Conservation (phyloP, 768 basidiomycete species). For the Calocybe cyanea region DNA sequence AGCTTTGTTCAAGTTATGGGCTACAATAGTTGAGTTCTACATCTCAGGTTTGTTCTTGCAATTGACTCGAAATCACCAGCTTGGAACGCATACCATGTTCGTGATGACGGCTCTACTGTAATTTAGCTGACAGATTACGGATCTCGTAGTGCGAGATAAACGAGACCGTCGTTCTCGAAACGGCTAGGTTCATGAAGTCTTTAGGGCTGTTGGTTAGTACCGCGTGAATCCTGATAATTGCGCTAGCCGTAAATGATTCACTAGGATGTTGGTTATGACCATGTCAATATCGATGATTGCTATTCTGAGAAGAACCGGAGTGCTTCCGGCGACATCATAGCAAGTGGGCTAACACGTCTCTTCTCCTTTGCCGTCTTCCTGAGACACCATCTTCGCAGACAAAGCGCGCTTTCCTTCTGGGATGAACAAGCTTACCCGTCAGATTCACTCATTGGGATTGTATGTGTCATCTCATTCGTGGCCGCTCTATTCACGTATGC, state of each 20-base stretch:
- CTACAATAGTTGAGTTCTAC: conserved; percentile 52
- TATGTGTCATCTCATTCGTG: conserved; percentile 18
- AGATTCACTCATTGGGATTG: conserved; percentile 59
- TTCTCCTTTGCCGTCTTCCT: neutral
- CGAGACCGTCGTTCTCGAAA: conserved; percentile 48
- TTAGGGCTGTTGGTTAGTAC: conserved; percentile 46
- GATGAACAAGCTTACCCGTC: conserved; percentile 51
- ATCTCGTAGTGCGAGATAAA: conserved; percentile 51
- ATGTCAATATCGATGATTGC: conserved; percentile 66
- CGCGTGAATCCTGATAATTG: neutral
- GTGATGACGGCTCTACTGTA: conserved; percentile 10
- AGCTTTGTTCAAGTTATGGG: conserved; percentile 45
- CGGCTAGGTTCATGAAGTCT: conserved; percentile 49
- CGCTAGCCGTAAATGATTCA: neutral
- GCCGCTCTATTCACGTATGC: neutral
- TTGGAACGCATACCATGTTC: conserved; percentile 68
- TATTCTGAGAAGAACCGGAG: conserved; percentile 56
- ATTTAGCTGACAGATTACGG: neutral
- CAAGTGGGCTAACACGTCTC: conserved; percentile 30
- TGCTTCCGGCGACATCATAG: conserved; percentile 47
- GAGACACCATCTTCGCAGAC: neutral
- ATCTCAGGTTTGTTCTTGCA: too few species aligned
- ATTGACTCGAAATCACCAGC: conserved; percentile 30
- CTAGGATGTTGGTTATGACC: conserved; percentile 56
- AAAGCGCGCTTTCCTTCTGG: conserved; percentile 49